Percentiles rank a stretch among this genome's conserved stretches.
Evolutionary conservation across 306 rosid species (phyloP).

Genomic region (Prosopis cineraria): DNA sequence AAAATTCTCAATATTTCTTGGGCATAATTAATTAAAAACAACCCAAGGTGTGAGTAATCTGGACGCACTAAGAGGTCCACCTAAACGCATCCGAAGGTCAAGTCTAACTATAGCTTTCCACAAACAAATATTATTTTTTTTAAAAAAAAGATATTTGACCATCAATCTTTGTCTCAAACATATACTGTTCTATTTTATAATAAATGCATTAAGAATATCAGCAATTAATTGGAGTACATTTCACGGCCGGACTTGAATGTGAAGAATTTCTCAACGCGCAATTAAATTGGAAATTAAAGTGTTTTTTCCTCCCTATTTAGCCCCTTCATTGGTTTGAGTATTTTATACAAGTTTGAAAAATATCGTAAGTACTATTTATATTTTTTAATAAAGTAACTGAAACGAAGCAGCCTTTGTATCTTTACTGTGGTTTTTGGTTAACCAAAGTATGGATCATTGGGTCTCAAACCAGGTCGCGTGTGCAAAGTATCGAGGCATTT

Average conservation of each 20-base stretch:
- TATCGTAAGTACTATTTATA: too few species aligned
- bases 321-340: neutral
- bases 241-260: neutral
- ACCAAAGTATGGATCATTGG: too few species aligned
- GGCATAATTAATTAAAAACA: neutral
- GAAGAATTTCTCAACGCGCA: neutral
- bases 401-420: too few species aligned
- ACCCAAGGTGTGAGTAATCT: neutral
- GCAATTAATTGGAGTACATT: neutral
- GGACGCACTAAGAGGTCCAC: neutral
- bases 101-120: neutral
- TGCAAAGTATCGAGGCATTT: too few species aligned
- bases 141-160: neutral
- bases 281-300: neutral
- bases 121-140: neutral
- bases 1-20: neutral
- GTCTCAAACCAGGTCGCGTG: too few species aligned
- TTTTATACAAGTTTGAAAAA: neutral
- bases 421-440: too few species aligned
- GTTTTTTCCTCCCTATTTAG: neutral
- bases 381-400: too few species aligned
- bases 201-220: neutral
- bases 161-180: neutral
- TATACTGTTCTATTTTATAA: neutral
- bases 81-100: neutral